Base-by-base conservation (phyloP, 2,329 filamentous ascomycete genomes). In the Beauveria caledonica region DNA sequence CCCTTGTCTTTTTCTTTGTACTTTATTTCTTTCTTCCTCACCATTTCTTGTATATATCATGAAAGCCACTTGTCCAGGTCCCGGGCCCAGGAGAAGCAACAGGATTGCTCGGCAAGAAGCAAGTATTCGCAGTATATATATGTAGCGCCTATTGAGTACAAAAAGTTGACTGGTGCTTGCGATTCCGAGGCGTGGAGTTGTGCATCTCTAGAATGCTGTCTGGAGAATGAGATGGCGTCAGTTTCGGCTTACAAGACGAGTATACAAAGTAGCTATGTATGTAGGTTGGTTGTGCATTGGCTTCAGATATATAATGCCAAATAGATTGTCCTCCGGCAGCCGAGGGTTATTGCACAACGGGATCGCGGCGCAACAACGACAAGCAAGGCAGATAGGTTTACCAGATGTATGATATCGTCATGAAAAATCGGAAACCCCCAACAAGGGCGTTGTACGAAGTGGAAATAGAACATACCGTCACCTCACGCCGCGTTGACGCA, bases 371-470 rank as follows among this genome's bases (percentile, higher is more conserved):
- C 46, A 61, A 25, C 46, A 70, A 72, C 70, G 59, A 64, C 72
- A 63, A 62, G 60, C 67, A 66, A 65, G 67, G 67, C 65, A 63
- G 63, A 62, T 76, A 73, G 72, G 74, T 70, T 76, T 76, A 76
- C 74, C 74, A 76, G 74, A 76, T 75, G 74, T 69, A 66, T 66
- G 63, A 63, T 64, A 65, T 76, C 74, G 74, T 75, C 73, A 72
- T 57, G 56, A 39, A 19, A 48, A 15, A 25, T 27, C 42, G 25
- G n/a, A 23, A 8, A 44, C 7, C 46, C 39, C 23, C 25, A 17
- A 11, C 33, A 25, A 23, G 5, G 25, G 52, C 11, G 21, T 11
- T 8, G 10, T 53, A 23, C 15, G 19, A 42, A 46, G 19, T 33
- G 33, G 36, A 44, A 46, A 40, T 10, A 21, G 27, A 51, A 57